Conservation (phyloP, 1,284 basidiomycete genomes). For the Microbotryum silenes-acaulis region DNA sequence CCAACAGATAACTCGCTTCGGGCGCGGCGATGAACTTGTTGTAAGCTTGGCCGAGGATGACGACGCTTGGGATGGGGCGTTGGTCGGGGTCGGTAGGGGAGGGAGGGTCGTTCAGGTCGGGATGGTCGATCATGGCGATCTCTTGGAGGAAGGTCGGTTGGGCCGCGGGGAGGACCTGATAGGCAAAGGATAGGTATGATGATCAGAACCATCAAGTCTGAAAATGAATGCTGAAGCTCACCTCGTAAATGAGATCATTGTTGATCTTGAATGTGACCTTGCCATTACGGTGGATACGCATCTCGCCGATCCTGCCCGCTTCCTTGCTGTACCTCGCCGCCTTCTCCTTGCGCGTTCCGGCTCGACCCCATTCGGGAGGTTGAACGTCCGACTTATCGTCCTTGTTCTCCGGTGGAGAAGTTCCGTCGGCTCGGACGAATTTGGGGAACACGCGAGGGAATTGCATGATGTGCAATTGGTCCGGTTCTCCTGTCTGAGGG, state of each 20-base stretch:
- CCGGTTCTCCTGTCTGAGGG: slow-evolving; percentile 8
- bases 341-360: slow-evolving; percentile 22
- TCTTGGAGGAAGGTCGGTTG: slow-evolving; percentile 36
- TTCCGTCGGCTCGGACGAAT: slow-evolving; percentile 2
- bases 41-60: slow-evolving; percentile 33
- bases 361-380: slow-evolving; percentile 28
- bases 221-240: slow-evolving; percentile 2
- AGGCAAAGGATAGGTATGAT: not conserved
- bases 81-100: not conserved
- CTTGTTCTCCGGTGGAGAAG: not conserved
- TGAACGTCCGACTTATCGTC: not conserved
- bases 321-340: slow-evolving; percentile 23
- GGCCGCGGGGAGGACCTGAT: slow-evolving; percentile 34
- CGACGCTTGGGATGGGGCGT: not conserved
- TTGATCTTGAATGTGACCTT: slow-evolving; percentile 29
- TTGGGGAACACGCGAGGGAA: slow-evolving; percentile 36
- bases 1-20: slow-evolving; percentile 29
- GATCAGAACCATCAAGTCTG: not conserved
- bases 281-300: slow-evolving; percentile 32
- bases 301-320: slow-evolving; percentile 31
- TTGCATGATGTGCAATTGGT: slow-evolving; percentile 36
- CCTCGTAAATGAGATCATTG: slow-evolving; percentile 32
- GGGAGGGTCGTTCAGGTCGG: not conserved
- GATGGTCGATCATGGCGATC: slow-evolving; percentile 32
- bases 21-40: slow-evolving; percentile 36